These are phyloP conservation scores for Heterobasidion parviporum DNA, from an alignment of 1,284 basidiomycete genomes.

Conservation along the genomic window DNA sequence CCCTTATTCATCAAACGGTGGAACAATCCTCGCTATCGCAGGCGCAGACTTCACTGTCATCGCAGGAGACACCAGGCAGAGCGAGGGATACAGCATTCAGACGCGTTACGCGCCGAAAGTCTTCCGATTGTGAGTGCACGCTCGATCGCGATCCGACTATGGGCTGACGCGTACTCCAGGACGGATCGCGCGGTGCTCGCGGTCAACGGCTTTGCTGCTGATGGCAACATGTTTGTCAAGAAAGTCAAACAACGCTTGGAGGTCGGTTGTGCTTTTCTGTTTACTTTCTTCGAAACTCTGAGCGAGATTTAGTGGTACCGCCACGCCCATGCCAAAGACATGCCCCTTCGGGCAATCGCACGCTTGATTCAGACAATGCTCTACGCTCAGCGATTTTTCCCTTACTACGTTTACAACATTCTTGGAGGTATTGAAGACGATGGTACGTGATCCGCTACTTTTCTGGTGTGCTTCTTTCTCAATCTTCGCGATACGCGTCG, in stretches of 20 bases:
- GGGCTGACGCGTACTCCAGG: constrained; percentile 31
- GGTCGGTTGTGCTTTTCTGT: constrained; percentile 33
- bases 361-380: constrained; percentile 95
- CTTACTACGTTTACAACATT: constrained; percentile 94
- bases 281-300: constrained; percentile 1
- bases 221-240: constrained; percentile 95
- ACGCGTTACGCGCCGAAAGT: constrained; percentile 93
- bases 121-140: constrained; percentile 60
- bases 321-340: constrained; percentile 89
- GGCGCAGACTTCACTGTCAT: constrained; percentile 89
- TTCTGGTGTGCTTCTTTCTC: constrained; percentile 1
- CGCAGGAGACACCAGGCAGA: constrained; percentile 91
- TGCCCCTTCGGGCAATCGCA: constrained; percentile 88
- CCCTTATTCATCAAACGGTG: constrained; percentile 87
- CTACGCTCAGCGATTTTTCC: constrained; percentile 91
- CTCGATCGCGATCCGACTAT: constrained; percentile 1
- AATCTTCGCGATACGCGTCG: constrained; percentile 1
- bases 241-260: constrained; percentile 88
- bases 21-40: constrained; percentile 91
- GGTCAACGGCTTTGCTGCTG: constrained; percentile 92
- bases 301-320: constrained; percentile 72
- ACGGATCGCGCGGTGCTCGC: constrained; percentile 91
- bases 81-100: constrained; percentile 91
- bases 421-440: constrained; percentile 92
- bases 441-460: constrained; percentile 44